These are phyloP conservation scores for Ceratobasidium sp. DNA, from an alignment of 1,284 basidiomycete genomes.

Conservation along the genomic window DNA sequence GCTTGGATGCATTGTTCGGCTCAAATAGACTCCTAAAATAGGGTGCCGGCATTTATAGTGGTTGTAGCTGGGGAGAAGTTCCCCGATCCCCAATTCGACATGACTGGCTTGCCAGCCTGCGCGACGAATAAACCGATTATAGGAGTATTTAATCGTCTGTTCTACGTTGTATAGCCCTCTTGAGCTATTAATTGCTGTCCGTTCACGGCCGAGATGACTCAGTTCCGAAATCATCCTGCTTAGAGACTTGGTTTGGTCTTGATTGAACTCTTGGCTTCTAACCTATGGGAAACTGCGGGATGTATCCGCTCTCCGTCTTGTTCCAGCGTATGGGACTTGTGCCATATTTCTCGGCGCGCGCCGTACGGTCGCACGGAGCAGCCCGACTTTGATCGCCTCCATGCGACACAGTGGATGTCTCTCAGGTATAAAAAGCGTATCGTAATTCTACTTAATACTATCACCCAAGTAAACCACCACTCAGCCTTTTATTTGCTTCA, in stretches of 20 bases:
- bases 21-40: too few species aligned
- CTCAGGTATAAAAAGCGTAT: not conserved
- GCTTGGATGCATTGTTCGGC: too few species aligned
- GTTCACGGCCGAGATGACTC: slow-evolving; percentile 12
- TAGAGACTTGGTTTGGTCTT: not conserved
- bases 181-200: slow-evolving; percentile 13
- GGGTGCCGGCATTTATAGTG: too few species aligned
- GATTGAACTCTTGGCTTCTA: not conserved
- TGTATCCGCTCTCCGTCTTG: not conserved
- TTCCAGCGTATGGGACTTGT: not conserved
- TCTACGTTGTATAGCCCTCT: not conserved
- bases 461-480: slow-evolving; percentile 12
- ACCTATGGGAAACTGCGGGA: slow-evolving; percentile 1
- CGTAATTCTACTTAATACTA: not conserved
- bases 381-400: not conserved
- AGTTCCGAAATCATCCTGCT: slow-evolving; percentile 17
- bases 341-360: not conserved
- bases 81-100: too few species aligned
- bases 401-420: not conserved
- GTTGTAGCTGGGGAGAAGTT: too few species aligned
- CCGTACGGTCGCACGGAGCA: not conserved
- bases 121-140: not conserved
- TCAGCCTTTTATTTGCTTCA: not conserved
- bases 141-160: not conserved
- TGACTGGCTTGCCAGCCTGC: not conserved